Evolutionary conservation across 148 eudicot species (phyloP).

Genomic region (Cornus kousa): DNA sequence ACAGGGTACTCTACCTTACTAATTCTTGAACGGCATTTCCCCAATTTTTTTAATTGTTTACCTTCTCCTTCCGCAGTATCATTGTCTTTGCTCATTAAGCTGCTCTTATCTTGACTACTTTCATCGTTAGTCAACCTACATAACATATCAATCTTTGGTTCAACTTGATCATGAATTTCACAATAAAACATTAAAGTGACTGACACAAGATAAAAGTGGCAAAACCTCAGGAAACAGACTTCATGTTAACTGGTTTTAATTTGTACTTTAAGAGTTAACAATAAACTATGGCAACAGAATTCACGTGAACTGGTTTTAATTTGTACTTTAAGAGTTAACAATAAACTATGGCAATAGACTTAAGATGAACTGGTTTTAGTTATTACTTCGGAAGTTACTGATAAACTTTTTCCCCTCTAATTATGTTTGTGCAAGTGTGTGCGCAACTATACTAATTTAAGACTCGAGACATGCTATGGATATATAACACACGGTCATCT

Average conservation of each 20-base stretch:
- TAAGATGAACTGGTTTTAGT: too few species aligned
- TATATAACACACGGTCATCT: too few species aligned
- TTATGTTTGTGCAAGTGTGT: not conserved
- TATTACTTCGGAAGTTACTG: too few species aligned
- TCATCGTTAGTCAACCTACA: constrained; percentile 55
- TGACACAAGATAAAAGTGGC: not conserved
- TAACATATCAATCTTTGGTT: not conserved
- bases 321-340: too few species aligned
- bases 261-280: too few species aligned
- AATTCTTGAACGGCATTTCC: constrained; percentile 67
- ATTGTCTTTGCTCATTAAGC: constrained; percentile 43
- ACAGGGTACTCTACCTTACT: constrained; percentile 67
- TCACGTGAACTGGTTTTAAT: not conserved
- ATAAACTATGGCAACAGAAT: not conserved
- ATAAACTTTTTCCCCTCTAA: not conserved
- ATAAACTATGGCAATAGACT: too few species aligned
- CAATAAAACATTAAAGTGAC: not conserved
- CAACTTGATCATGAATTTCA: constrained; percentile 14
- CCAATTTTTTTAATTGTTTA: constrained; percentile 56
- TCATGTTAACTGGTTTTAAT: not conserved
- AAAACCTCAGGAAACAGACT: not conserved
- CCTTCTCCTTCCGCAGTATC: constrained; percentile 63
- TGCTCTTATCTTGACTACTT: constrained; percentile 37
- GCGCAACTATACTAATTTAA: too few species aligned
- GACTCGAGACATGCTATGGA: too few species aligned